A percentile compares a stretch with the other conserved stretches of the same genome.
Conservation (phyloP, 345 rosid species). For the Lepidium sativum region DNA sequence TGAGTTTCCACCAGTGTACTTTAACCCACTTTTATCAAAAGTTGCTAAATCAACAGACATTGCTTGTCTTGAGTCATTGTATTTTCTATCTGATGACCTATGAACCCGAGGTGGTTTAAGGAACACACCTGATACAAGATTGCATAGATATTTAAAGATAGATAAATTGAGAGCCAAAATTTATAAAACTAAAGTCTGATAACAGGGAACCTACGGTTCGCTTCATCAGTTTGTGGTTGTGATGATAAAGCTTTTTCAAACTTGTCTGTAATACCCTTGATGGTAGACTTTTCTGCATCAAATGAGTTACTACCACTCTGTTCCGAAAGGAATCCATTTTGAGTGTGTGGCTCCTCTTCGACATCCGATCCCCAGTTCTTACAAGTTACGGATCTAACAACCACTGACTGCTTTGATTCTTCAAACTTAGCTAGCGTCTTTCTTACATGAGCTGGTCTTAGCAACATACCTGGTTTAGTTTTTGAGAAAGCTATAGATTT, state of each 20-base stretch:
- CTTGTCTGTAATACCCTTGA: slow-evolving; percentile 33
- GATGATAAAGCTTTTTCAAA: slow-evolving; percentile 36
- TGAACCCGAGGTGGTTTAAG: slow-evolving; percentile 70
- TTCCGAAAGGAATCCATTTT: slow-evolving; percentile 22
- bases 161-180: background rate
- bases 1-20: slow-evolving; percentile 21
- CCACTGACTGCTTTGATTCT: slow-evolving; percentile 34
- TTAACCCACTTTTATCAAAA: slow-evolving; percentile 21
- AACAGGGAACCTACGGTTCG: slow-evolving; percentile 41
- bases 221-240: slow-evolving; percentile 33
- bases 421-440: slow-evolving; percentile 49
- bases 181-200: background rate
- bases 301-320: slow-evolving; percentile 30
- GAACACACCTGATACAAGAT: slow-evolving; percentile 48
- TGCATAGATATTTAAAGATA: background rate
- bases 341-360: slow-evolving; percentile 25
- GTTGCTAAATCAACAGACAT: slow-evolving; percentile 41
- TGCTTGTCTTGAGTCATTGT: slow-evolving; percentile 38
- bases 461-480: slow-evolving; percentile 86
- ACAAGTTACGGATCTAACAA: slow-evolving; percentile 34
- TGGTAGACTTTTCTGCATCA: slow-evolving; percentile 33
- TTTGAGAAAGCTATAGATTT: slow-evolving; percentile 63
- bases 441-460: slow-evolving; percentile 69
- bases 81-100: slow-evolving; percentile 36
- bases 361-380: slow-evolving; percentile 19